A percentile compares a stretch with the other conserved stretches of the same genome.
Evolutionary conservation across 2,329 filamentous ascomycete genomes (phyloP).

Genomic region (Nothophoma quercina): DNA sequence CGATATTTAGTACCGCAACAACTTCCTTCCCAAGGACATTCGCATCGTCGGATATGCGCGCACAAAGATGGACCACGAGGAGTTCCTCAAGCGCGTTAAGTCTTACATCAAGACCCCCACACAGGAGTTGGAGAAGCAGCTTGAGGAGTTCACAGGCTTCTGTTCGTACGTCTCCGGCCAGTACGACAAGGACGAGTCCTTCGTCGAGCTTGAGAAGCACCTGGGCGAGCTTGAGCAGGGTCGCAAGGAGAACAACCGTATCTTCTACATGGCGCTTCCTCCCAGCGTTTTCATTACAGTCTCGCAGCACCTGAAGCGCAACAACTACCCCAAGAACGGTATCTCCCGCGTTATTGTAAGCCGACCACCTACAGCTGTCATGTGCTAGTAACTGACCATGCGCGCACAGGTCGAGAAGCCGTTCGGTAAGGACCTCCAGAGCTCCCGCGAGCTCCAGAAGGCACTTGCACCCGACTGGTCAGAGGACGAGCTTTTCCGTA

Average conservation of each 20-base stretch:
- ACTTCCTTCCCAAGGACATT: conserved; percentile 96
- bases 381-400: conserved; percentile 24
- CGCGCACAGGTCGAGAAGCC: conserved; percentile 88
- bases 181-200: conserved; percentile 97
- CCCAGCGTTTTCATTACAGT: conserved; percentile 98
- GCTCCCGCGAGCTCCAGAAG: conserved; percentile 92
- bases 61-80: conserved; percentile 98
- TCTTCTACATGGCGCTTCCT: conserved; percentile 99
- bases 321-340: conserved; percentile 91
- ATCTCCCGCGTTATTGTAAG: conserved; percentile 93
- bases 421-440: conserved; percentile 94
- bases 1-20: conserved; percentile 83
- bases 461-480: conserved; percentile 97
- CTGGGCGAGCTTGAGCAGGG: conserved; percentile 84
- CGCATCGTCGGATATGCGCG: conserved; percentile 98
- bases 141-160: conserved; percentile 85
- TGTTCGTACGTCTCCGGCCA: conserved; percentile 97
- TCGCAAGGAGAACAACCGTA: conserved; percentile 82
- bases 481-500: conserved; percentile 98
- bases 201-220: conserved; percentile 83
- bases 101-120: conserved; percentile 99
- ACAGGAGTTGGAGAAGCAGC: conserved; percentile 94
- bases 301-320: conserved; percentile 95
- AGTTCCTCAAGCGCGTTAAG: conserved; percentile 92
- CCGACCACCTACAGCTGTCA: conserved; percentile 7